Percentiles rank a stretch among this genome's conserved stretches.
Evolutionary conservation across 768 basidiomycete genomes (phyloP).

Genomic region (Imleria badia): DNA sequence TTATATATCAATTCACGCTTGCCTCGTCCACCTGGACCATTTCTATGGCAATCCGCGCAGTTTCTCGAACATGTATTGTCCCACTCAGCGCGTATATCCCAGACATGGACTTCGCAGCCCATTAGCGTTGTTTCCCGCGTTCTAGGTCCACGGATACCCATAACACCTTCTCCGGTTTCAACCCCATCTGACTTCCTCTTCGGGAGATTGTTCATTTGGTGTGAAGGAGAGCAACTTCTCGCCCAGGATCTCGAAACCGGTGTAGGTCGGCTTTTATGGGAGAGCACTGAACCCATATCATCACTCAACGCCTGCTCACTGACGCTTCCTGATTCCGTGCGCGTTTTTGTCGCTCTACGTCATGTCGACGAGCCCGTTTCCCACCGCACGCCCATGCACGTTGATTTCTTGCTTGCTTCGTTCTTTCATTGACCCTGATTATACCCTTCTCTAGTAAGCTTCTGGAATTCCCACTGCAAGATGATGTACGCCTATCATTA

Average conservation of each 20-base stretch:
- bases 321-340: slow-evolving; percentile 14
- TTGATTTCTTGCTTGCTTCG: neutral
- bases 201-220: slow-evolving; percentile 24
- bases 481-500: slow-evolving; percentile 9
- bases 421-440: slow-evolving; percentile 6
- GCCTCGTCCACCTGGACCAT: slow-evolving; percentile 25
- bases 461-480: slow-evolving; percentile 18
- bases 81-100: slow-evolving; percentile 19
- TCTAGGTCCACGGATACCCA: slow-evolving; percentile 16
- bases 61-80: slow-evolving; percentile 19
- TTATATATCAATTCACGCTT: slow-evolving; percentile 16
- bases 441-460: slow-evolving; percentile 15
- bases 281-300: slow-evolving; percentile 13
- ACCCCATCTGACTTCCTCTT: slow-evolving; percentile 24
- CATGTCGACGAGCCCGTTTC: slow-evolving; percentile 14
- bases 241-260: slow-evolving; percentile 23
- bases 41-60: slow-evolving; percentile 18
- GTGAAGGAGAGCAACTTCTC: slow-evolving; percentile 19
- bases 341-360: slow-evolving; percentile 22
- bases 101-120: slow-evolving; percentile 21
- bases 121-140: slow-evolving; percentile 7
- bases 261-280: slow-evolving; percentile 19
- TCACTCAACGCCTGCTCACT: slow-evolving; percentile 21
- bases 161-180: slow-evolving; percentile 12
- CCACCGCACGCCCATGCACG: slow-evolving; percentile 21